Conservation (phyloP, 169 alveolate genomes). For the Miamiensis avidus region DNA sequence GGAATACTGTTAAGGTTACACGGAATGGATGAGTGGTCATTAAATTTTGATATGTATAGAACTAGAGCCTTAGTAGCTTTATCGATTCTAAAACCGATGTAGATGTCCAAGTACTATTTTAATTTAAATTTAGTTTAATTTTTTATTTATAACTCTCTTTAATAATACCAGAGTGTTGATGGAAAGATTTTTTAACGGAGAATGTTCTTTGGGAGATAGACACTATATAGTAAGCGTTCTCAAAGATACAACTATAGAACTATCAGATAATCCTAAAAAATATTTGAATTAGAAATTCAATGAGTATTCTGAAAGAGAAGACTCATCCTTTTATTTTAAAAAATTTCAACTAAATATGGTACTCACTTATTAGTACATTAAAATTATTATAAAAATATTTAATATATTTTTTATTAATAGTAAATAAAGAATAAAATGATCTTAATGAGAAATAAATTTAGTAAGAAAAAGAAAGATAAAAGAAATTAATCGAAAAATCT, state of each 20-base stretch:
- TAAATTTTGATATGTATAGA: background rate
- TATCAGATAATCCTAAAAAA: background rate
- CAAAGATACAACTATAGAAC: background rate
- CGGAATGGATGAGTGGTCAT: background rate
- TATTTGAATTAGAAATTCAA: no score
- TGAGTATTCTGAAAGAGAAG: background rate
- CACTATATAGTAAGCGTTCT: background rate
- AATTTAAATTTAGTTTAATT: no score
- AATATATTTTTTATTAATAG: no score
- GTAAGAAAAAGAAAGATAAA: background rate
- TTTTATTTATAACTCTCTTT: background rate
- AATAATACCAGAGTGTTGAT: background rate
- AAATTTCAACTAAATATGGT: background rate
- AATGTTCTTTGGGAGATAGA: background rate
- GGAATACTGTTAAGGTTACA: background rate
- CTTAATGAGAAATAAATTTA: background rate
- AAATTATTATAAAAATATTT: no score
- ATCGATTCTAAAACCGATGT: background rate
- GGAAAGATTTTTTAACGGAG: background rate
- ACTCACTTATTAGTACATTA: no score
- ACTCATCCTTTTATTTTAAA: background rate
- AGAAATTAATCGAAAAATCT: background rate
- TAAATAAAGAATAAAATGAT: no score
- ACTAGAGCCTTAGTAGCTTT: background rate
- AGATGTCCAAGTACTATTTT: background rate